phyloP scores from a whole-genome alignment of 805 yeast genomes.

The Monosporozyma siamensis region DNA sequence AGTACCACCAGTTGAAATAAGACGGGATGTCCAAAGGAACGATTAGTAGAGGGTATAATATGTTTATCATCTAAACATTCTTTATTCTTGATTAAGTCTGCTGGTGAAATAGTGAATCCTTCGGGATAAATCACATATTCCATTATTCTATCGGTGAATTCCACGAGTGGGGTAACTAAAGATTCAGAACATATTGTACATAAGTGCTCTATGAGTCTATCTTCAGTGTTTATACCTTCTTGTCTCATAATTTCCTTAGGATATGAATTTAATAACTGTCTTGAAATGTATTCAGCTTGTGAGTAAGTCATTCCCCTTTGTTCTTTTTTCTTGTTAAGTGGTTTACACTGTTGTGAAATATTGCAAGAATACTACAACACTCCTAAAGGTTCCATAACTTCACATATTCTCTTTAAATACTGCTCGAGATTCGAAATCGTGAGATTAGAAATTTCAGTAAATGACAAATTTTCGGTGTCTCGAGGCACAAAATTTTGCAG shows the following conservation, averaged over 20 bases:
- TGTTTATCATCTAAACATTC: background rate
- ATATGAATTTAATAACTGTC: background rate
- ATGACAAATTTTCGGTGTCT: too few relatives aligned
- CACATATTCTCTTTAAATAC: too few relatives aligned
- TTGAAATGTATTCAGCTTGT: background rate
- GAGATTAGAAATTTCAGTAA: too few relatives aligned
- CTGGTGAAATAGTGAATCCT: constrained; percentile 6
- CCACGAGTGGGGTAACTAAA: constrained; percentile 9
- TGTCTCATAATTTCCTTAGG: background rate
- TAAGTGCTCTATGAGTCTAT: background rate
- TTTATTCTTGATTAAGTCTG: constrained; percentile 2
- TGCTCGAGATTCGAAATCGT: too few relatives aligned
- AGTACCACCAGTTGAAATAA: constrained; percentile 17
- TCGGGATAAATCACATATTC: constrained; percentile 20
- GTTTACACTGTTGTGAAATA: too few relatives aligned
- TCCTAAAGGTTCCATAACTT: too few relatives aligned
- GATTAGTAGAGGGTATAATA: background rate
- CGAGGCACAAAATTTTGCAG: too few relatives aligned
- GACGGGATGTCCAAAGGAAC: constrained; percentile 20
- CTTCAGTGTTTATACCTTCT: background rate
- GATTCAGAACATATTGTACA: background rate
- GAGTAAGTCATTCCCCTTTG: constrained; percentile 1
- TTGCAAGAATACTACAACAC: too few relatives aligned
- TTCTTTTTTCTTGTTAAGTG: too few relatives aligned
- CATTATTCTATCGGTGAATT: constrained; percentile 16